Evolutionary conservation across 2,329 filamentous ascomycete species (phyloP).

Genomic region (Colletotrichum eleusines): DNA sequence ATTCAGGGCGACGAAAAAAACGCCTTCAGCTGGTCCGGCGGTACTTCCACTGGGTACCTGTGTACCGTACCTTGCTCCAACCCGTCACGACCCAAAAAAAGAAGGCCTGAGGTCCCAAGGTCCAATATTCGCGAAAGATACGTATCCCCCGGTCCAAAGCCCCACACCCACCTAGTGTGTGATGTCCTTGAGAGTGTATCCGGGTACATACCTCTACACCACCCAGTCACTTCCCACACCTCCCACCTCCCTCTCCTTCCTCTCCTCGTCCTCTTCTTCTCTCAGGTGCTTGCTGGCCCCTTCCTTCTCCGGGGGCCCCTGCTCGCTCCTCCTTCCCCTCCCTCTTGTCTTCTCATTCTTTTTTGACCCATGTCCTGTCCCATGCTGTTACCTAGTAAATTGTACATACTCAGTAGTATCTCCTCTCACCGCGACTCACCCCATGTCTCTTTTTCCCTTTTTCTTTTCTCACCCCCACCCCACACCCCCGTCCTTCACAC

Average conservation of each 20-base stretch:
- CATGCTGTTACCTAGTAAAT: conserved; percentile 33
- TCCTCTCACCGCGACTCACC: conserved; percentile 41
- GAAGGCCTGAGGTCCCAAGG: conserved; percentile 16
- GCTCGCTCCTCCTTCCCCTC: conserved; percentile 24
- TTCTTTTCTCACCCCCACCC: neutral
- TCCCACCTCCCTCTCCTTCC: conserved; percentile 4
- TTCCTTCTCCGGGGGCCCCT: conserved; percentile 30
- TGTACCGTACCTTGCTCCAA: conserved; percentile 9
- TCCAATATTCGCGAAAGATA: neutral
- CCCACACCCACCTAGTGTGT: conserved; percentile 16
- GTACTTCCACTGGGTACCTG: conserved; percentile 28
- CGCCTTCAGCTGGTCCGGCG: conserved; percentile 27
- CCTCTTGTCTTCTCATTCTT: conserved; percentile 26
- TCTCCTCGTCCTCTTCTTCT: neutral
- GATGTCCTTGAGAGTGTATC: no score
- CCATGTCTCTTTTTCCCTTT: conserved; percentile 10
- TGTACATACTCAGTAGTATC: neutral
- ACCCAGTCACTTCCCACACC: conserved; percentile 10
- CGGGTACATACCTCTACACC: no score
- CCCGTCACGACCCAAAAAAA: conserved; percentile 8
- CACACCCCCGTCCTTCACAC: neutral
- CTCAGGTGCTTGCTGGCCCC: conserved; percentile 10
- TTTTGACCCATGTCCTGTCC: neutral
- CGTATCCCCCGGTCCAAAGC: neutral
- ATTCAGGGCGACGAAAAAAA: neutral